Evolutionary conservation across 495 filamentous ascomycete species (phyloP).

Genomic region (Neurospora intermedia): DNA sequence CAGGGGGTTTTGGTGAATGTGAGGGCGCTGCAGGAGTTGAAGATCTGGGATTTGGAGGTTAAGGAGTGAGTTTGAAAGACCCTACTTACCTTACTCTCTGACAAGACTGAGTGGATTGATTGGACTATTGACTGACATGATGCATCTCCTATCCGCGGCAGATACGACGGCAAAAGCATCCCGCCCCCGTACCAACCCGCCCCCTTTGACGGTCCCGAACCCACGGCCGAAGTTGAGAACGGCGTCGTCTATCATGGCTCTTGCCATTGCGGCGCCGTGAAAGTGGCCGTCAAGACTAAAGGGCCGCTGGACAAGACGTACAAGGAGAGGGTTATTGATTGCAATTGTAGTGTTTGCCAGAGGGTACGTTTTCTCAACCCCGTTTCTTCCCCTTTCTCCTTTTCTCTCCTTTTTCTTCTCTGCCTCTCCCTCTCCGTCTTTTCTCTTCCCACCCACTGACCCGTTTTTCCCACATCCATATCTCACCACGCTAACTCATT

Average conservation of each 20-base stretch:
- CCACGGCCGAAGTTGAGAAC: constrained; percentile 22
- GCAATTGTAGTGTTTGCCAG: constrained; percentile 36
- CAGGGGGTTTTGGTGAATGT: constrained; percentile 14
- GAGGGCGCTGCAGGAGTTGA: constrained; percentile 23
- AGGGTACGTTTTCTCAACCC: constrained; percentile 19
- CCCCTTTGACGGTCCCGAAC: constrained; percentile 28
- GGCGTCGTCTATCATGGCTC: constrained; percentile 35
- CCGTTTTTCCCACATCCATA: no score
- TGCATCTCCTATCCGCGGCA: constrained; percentile 1
- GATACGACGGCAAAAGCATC: constrained; percentile 25
- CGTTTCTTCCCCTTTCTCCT: no score
- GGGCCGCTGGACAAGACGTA: constrained; percentile 19
- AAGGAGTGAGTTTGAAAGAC: constrained; percentile 1
- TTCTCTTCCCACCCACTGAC: no score
- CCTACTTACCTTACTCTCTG: no score
- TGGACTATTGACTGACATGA: background rate
- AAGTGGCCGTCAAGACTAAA: constrained; percentile 27
- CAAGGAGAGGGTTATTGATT: constrained; percentile 18
- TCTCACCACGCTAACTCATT: no score
- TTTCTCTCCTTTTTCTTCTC: background rate
- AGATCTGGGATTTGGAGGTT: constrained; percentile 23
- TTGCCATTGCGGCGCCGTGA: constrained; percentile 44
- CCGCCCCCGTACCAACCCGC: constrained; percentile 21
- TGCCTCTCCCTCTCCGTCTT: no score
- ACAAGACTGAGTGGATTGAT: no score